Conservation (phyloP, 352 stramenopile species). For the Pythium guiyangense region DNA sequence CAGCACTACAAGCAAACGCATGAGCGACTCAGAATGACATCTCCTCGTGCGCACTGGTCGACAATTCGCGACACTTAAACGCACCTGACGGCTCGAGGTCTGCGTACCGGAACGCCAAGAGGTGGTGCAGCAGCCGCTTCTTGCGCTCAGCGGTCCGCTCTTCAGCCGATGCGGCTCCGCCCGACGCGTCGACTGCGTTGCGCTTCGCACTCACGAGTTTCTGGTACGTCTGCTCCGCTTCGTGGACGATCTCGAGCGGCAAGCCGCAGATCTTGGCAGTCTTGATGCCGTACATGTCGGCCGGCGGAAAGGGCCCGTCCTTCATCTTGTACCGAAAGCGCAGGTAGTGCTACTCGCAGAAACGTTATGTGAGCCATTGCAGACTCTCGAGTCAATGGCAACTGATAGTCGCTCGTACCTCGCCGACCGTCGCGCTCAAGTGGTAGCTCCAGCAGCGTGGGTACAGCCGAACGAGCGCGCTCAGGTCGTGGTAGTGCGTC, state of each 20-base stretch:
- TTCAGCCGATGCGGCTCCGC: constrained; percentile 9
- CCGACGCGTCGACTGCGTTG: constrained; percentile 9
- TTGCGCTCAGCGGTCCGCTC: constrained; percentile 30
- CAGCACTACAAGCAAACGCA: constrained; percentile 27
- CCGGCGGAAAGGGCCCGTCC: constrained; percentile 51
- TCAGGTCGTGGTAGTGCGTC: constrained; percentile 87
- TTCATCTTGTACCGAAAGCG: constrained; percentile 64
- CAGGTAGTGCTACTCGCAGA: constrained; percentile 33
- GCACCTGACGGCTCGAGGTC: constrained; percentile 55
- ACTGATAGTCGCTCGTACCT: constrained; percentile 20
- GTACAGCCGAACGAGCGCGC: constrained; percentile 57
- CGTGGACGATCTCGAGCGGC: constrained; percentile 48
- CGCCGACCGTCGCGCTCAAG: constrained; percentile 41
- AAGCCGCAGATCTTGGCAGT: constrained; percentile 73
- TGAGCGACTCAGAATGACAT: constrained; percentile 1
- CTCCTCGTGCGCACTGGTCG: background rate
- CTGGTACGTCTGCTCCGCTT: constrained; percentile 45
- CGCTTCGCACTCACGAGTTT: constrained; percentile 21
- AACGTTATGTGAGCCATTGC: background rate
- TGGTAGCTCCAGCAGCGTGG: constrained; percentile 66
- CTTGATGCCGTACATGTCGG: constrained; percentile 80
- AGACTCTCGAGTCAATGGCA: background rate
- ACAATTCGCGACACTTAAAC: background rate
- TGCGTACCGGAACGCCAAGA: constrained; percentile 63
- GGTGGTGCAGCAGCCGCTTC: constrained; percentile 51